Base-by-base conservation (phyloP, 306 rosid genomes). In the Fagus crenata region DNA sequence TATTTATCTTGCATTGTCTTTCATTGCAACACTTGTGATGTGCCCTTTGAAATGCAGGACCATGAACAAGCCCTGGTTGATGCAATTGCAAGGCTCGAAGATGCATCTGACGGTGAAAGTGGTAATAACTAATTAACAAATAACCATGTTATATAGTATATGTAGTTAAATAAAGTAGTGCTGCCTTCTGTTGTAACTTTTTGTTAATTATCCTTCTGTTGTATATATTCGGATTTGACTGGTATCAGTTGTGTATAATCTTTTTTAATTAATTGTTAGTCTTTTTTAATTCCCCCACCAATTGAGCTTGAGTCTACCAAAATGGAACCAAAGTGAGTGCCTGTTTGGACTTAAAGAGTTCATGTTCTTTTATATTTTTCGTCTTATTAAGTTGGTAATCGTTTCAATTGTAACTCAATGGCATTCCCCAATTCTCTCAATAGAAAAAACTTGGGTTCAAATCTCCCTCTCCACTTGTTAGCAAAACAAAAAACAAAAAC, bases 61-160 rank as follows among this genome's bases (percentile, higher is more conserved):
- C 96, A 93, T 60, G 98, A 90, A 74, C 95, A 89, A 78, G 90
- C 98, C 39, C 87, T 93, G 77, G 84, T 89, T 31, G 83, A 93
- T 75, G 96, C 98, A 39, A 93, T 93, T 67, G 87, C 96, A 67
- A 93, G 86, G 84, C 93, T 93, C 4, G 95, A 85, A 81, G 92
- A 89, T 81, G 94, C 87, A 65, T 93, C 96, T 39, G 98, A 93
- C 35, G 96, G 89, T 85, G 98, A 91, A 81, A 93, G 96, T 83
- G 96, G 96, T 93, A 93, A 93, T 93, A 84, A 86, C 86, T 81
- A 78, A 71, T 49, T 81, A 77, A 72, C 83, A 77, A 77, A 75
- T 84, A 72, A 74, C 60, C 78, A 64, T 71, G 74, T 76, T 77
- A 73, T 32, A 64, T 39, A 28, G 42, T 49, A 60, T 70, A 69